Conservation (phyloP, 2,329 filamentous ascomycete species). For the Cordyceps fumosorosea region DNA sequence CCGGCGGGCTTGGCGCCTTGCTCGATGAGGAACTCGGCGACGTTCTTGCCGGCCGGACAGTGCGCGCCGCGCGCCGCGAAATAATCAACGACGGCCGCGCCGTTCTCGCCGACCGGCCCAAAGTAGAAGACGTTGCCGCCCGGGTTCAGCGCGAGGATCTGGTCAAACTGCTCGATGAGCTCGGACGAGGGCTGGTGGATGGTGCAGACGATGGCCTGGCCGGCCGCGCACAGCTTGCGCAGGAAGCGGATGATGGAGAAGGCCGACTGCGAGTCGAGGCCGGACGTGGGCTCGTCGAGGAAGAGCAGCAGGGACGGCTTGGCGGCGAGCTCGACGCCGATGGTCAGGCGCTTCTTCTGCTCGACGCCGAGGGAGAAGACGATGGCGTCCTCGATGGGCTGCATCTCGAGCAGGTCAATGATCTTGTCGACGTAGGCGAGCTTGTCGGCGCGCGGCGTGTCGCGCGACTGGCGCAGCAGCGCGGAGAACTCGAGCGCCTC, state of each 20-base stretch:
- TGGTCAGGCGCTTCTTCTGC: constrained; percentile 50
- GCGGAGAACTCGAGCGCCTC: constrained; percentile 63
- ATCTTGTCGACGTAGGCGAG: constrained; percentile 62
- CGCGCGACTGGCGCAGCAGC: constrained; percentile 52
- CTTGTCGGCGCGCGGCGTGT: constrained; percentile 54
- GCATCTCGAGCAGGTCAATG: constrained; percentile 62
- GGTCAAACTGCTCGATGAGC: constrained; percentile 51
- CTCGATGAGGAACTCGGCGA: constrained; percentile 44
- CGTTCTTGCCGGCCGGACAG: constrained; percentile 51
- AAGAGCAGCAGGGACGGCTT: constrained; percentile 57
- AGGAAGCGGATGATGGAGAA: constrained; percentile 58
- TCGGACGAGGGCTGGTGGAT: constrained; percentile 54
- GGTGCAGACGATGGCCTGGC: constrained; percentile 53
- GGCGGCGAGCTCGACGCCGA: constrained; percentile 48
- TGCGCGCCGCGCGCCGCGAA: constrained; percentile 55
- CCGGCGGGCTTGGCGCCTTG: constrained; percentile 33
- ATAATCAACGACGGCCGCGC: constrained; percentile 41
- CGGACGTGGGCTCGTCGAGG: constrained; percentile 56
- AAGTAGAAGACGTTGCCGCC: constrained; percentile 50
- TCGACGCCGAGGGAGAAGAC: constrained; percentile 56
- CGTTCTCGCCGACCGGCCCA: constrained; percentile 46
- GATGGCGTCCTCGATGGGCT: constrained; percentile 57
- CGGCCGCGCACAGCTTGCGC: constrained; percentile 52
- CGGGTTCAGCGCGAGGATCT: constrained; percentile 45
- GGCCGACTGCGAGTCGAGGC: constrained; percentile 50